Evolutionary conservation across 805 yeast genomes (phyloP), one percentile per base, ranked within the genome.

Genomic region (Pichia sporocuriosa): DNA sequence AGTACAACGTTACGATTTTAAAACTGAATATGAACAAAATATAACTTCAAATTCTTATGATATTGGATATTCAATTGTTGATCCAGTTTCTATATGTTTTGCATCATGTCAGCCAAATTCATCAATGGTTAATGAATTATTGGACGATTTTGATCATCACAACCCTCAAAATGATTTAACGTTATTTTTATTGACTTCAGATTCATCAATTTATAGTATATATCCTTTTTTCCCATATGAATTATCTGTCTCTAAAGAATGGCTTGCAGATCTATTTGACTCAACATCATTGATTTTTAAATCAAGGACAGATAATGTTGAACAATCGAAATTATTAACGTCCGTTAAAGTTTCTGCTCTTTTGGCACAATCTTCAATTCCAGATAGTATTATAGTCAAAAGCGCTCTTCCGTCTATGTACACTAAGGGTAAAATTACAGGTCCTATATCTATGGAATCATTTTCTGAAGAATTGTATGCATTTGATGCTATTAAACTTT

Each of bases 181-280:
- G 0, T 59, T 83, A 17, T 77, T 72, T 51, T 54, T 80, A 8
- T 51, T 77, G 39, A 70, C 71, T 9, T 54, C 61, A 9, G 82
- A 77, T 40, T 78, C 81, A 12, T 84, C 82, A 47, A 45, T 84
- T 1, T 80, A 70, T 51, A 64, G 72, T 1, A 60, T 83, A 3
- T 76, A 72, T 47, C 93, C 93, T n/a, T 80, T 79, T 55, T 51
- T 74, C 17, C 86, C 89, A 0, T 45, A 56, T 1, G 57, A 64
- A 21, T 50, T 77, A 22, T 56, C 67, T 1, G 64, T 69, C n/a
- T 39, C 68, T 1, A 47, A 55, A 27, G 44, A 51, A 2, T 59
- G 63, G 50, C 39, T 66, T 5, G 58, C 59, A 8, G 39, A 42
- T 12, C 36, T 58, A 17, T 58, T 59, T 37, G 60, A 57, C 32